Percentiles rank a stretch among this genome's conserved stretches.
Conservation (phyloP, 2,329 filamentous ascomycete species). For the Cryphonectria naterciae region DNA sequence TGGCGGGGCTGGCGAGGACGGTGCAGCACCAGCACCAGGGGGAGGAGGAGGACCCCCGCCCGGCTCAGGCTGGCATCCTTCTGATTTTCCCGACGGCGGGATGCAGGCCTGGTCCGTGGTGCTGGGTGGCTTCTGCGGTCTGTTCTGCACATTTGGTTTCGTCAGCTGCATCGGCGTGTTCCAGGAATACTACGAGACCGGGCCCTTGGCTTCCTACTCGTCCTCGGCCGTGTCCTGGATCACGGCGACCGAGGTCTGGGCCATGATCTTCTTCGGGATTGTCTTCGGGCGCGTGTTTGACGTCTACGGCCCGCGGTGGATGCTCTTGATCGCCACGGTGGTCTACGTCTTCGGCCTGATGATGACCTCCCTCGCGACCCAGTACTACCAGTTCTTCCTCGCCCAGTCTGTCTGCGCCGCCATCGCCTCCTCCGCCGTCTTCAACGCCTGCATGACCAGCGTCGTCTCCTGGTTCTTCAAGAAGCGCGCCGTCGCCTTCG, state of each 20-base stretch:
- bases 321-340: conserved; percentile 56
- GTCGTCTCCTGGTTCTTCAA: conserved; percentile 53
- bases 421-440: conserved; percentile 41
- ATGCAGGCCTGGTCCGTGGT: conserved; percentile 55
- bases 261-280: conserved; percentile 51
- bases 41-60: conserved; percentile 28
- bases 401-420: conserved; percentile 41
- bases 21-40: neutral
- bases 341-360: conserved; percentile 62
- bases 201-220: conserved; percentile 51
- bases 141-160: conserved; percentile 46
- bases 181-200: conserved; percentile 57
- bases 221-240: conserved; percentile 61
- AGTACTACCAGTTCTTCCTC: conserved; percentile 48
- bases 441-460: conserved; percentile 41
- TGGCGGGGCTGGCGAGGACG: neutral
- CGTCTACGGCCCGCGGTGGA: conserved; percentile 59
- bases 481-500: conserved; percentile 51
- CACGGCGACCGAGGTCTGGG: conserved; percentile 54
- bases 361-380: conserved; percentile 56
- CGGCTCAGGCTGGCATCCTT: conserved; percentile 40
- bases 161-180: conserved; percentile 56
- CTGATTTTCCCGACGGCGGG: conserved; percentile 58
- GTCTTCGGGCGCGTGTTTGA: conserved; percentile 54
- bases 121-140: conserved; percentile 39